Percentiles rank a stretch among this genome's conserved stretches.
Evolutionary conservation across 1,284 basidiomycete genomes (phyloP).

Genomic region (Boletus hoseneyae): DNA sequence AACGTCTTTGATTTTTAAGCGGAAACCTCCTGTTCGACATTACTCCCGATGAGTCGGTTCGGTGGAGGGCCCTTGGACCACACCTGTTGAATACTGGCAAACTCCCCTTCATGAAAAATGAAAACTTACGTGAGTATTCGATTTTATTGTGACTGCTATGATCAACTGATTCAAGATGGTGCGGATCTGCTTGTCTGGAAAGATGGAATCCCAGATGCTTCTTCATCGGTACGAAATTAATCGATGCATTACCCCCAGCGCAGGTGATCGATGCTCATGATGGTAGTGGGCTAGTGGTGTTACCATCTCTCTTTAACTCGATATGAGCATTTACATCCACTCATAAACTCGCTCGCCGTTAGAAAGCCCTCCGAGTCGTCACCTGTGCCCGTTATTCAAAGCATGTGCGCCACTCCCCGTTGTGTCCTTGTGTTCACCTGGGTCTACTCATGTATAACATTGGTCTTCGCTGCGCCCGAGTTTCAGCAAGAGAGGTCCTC

Average conservation of each 20-base stretch:
- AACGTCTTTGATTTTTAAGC: not conserved
- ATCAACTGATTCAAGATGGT: not conserved
- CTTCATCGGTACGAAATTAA: slow-evolving; percentile 4
- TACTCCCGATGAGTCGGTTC: slow-evolving; percentile 2
- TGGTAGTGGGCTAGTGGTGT: not conserved
- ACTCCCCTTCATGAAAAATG: not conserved
- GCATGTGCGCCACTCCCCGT: slow-evolving; percentile 2
- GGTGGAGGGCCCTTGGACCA: not conserved
- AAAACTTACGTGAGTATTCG: not conserved
- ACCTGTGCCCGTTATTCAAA: not conserved
- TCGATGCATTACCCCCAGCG: slow-evolving; percentile 10
- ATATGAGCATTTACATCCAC: not conserved
- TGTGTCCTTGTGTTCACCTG: not conserved
- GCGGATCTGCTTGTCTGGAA: not conserved
- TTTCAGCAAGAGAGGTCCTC: not conserved
- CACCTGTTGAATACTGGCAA: too few relatives aligned
- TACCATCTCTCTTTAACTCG: not conserved
- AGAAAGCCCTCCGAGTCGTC: not conserved
- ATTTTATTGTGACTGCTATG: not conserved
- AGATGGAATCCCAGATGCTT: not conserved
- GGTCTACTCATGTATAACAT: not conserved
- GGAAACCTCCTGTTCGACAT: not conserved
- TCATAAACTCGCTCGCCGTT: slow-evolving; percentile 4
- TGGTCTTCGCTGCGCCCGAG: not conserved
- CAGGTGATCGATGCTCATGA: slow-evolving; percentile 4